These are phyloP conservation scores for Cucurbita argyrosperma DNA, from an alignment of 306 rosid genomes.

Conservation along the genomic window DNA sequence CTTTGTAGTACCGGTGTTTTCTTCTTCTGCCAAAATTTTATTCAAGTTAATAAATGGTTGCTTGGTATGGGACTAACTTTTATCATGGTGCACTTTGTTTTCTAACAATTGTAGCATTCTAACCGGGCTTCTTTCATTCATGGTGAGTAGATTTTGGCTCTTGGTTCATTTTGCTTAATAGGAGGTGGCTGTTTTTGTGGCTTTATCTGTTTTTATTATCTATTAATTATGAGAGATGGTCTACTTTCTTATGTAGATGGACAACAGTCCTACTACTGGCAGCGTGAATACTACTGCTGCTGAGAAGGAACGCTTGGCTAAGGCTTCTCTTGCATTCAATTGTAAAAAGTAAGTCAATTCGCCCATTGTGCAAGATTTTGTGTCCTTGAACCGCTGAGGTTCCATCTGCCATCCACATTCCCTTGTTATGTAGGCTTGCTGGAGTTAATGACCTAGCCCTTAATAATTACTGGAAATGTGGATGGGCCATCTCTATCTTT, in stretches of 20 bases:
- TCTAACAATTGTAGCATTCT: conserved; percentile 63
- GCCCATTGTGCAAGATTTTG: neutral
- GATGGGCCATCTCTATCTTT: neutral
- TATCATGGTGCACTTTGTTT: neutral
- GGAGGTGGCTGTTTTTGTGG: neutral
- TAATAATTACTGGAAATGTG: neutral
- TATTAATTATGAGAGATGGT: neutral
- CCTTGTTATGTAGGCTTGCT: neutral
- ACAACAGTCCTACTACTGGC: conserved; percentile 93
- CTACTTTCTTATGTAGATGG: conserved; percentile 51
- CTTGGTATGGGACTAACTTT: neutral
- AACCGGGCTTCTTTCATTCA: conserved; percentile 93
- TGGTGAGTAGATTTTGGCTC: conserved; percentile 45
- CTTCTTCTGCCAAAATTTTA: neutral
- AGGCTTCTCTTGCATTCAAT: conserved; percentile 77
- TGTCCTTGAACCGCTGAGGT: neutral
- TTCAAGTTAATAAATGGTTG: neutral
- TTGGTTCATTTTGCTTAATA: neutral
- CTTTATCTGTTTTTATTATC: neutral
- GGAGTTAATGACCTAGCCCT: neutral
- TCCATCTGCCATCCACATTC: neutral
- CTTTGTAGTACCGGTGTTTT: conserved; percentile 1
- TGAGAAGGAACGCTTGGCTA: conserved; percentile 88
- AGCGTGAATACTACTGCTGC: conserved; percentile 68
- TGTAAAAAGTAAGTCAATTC: conserved; percentile 60